Evolutionary conservation across 208 protist species (phyloP), one percentile per base, ranked within the genome.

Genomic region (Vickermania ingenoplastis): DNA sequence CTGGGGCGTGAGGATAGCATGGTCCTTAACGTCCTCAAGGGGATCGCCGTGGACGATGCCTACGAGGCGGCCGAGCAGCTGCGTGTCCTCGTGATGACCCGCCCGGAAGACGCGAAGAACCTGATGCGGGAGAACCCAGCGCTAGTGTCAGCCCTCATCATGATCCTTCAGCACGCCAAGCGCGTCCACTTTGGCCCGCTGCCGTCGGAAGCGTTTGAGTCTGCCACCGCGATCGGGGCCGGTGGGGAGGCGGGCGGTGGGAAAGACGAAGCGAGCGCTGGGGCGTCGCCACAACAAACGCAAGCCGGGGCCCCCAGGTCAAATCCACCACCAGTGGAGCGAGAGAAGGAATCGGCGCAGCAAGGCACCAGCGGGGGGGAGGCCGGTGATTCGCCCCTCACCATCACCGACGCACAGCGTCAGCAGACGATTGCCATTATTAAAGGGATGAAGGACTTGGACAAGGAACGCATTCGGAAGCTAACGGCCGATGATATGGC

Each of bases 41-140:
- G 72, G 23, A 81, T 84, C 56, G 26, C 79, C 4, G 65, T 71
- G 5, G 67, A 82, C 31, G 83, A 90, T 17, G 82, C 82, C 23
- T 94, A 94, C 73, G 82, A 89, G 70, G 88, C 88, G 23, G 84
- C 92, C 29, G 84, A 94, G 73, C 88, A 94, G 69, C 73, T 94
- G 28, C 88, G 88, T 28, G 81, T 90, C 3, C 60, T 94, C 52
- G 84, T 79, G 49, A 58, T 94, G 3, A 84, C 89, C 59, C 77
- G 79, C 1, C 77, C 67, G 23, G 61, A 66, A 23, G 88, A 86
- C 58, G 88, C 84, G 23, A 69, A 73, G 49, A 55, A 60, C 29
- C 57, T 94, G 49, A 71, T 94, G 21, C 69, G 82, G 25, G 79
- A 79, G 48, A 78, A 75, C 51, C 88, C 88, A 1, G 81, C 78